These are phyloP conservation scores for Blastobotrys serpentis DNA, from an alignment of 1,139 yeast genomes.

Conservation along the genomic window DNA sequence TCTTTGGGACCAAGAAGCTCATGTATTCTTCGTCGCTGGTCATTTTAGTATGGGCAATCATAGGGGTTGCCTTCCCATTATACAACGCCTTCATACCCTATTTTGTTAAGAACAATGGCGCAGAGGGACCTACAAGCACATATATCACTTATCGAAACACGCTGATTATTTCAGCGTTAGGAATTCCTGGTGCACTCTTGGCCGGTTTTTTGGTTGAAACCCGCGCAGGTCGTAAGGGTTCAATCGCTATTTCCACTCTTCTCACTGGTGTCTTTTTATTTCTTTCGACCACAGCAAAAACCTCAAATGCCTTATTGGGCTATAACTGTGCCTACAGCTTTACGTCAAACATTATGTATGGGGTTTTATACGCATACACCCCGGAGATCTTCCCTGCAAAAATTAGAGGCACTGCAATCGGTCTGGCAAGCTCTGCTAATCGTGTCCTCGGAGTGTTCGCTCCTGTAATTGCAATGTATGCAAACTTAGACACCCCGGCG, in stretches of 20 bases:
- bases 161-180: conserved; percentile 48
- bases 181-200: conserved; percentile 56
- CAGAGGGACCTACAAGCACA: conserved; percentile 41
- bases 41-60: conserved; percentile 49
- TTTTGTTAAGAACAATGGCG: conserved; percentile 49
- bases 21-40: conserved; percentile 45
- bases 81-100: conserved; percentile 52
- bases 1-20: conserved; percentile 44
- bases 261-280: conserved; percentile 54
- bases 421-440: conserved; percentile 48
- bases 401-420: conserved; percentile 57
- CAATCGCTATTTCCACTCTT: conserved; percentile 54
- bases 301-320: conserved; percentile 52
- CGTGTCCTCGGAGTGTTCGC: conserved; percentile 51
- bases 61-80: conserved; percentile 54
- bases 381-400: conserved; percentile 59
- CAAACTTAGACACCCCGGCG: conserved; percentile 44
- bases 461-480: conserved; percentile 52
- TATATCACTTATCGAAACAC: conserved; percentile 48
- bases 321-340: conserved; percentile 53
- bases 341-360: conserved; percentile 53
- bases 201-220: conserved; percentile 47
- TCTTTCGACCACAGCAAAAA: conserved; percentile 55
- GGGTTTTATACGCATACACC: conserved; percentile 55
- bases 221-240: conserved; percentile 57